Percentiles rank a stretch among this genome's conserved stretches.
phyloP scores from a whole-genome alignment of 192 early-diverging fungal genomes.

The Coemansia sp. region DNA sequence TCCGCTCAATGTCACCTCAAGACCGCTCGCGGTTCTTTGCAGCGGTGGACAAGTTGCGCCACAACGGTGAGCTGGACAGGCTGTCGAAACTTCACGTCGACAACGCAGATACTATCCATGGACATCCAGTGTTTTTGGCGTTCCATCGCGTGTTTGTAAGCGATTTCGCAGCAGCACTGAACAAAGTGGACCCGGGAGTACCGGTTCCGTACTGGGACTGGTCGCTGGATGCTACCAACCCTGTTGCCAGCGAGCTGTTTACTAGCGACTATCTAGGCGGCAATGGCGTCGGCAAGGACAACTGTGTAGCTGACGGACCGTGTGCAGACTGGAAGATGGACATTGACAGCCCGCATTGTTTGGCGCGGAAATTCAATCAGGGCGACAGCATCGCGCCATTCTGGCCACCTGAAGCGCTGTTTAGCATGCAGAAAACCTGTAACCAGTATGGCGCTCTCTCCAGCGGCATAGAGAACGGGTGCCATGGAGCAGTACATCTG shows the following conservation, averaged over 20 bases:
- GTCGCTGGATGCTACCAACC: constrained; percentile 51
- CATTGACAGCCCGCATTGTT: constrained; percentile 38
- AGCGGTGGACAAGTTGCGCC: constrained; percentile 33
- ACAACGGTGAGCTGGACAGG: constrained; percentile 48
- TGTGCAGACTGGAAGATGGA: constrained; percentile 48
- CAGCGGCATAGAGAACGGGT: constrained; percentile 53
- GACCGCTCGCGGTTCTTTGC: constrained; percentile 46
- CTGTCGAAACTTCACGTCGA: constrained; percentile 49
- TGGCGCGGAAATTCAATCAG: constrained; percentile 51
- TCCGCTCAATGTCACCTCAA: constrained; percentile 47
- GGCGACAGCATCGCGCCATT: constrained; percentile 47
- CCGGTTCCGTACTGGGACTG: constrained; percentile 56
- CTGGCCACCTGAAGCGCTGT: constrained; percentile 52
- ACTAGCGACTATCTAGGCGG: constrained; percentile 54
- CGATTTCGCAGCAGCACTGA: constrained; percentile 54
- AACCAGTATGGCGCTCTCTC: constrained; percentile 44
- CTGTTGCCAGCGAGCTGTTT: constrained; percentile 27
- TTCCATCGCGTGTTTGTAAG: constrained; percentile 58
- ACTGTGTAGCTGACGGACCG: constrained; percentile 42
- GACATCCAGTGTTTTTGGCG: constrained; percentile 50
- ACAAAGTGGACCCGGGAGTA: constrained; percentile 49
- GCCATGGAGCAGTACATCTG: constrained; percentile 54
- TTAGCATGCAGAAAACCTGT: constrained; percentile 47
- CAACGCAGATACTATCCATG: constrained; percentile 50
- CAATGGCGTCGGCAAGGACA: constrained; percentile 31